Conservation (phyloP, 345 rosid species). For the Microthlaspi erraticum region DNA sequence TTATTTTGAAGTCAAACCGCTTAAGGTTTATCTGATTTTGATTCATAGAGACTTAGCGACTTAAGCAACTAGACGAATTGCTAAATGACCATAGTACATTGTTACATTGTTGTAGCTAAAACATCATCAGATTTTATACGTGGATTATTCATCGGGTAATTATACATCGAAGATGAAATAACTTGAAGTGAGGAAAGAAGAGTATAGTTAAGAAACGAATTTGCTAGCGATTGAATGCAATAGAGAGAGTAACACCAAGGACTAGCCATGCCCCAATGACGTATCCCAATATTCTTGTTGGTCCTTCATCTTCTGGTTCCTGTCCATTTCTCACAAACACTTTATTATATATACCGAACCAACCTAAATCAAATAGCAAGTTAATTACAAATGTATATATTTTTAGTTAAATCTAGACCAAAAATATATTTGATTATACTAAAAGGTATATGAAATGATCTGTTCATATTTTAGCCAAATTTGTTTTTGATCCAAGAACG, state of each 20-base stretch:
- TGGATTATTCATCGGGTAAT: no score
- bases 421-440: background rate
- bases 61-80: no score
- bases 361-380: no score
- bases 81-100: no score
- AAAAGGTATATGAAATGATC: background rate
- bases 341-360: background rate
- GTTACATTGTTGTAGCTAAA: background rate
- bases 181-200: background rate
- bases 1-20: no score
- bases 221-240: conserved; percentile 57
- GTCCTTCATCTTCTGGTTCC: conserved; percentile 80
- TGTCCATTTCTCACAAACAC: conserved; percentile 35
- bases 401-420: background rate
- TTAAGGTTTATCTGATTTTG: no score
- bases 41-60: no score
- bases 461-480: no score
- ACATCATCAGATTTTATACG: background rate
- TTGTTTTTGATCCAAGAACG: background rate
- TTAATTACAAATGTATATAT: background rate
- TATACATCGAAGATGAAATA: conserved; percentile 11
- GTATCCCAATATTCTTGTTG: conserved; percentile 77
- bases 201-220: background rate
- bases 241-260: conserved; percentile 58
- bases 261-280: conserved; percentile 70